Evolutionary conservation across 2,329 filamentous ascomycete genomes (phyloP), one percentile per base, ranked within the genome.

Genomic region (Kalmusia sp.): DNA sequence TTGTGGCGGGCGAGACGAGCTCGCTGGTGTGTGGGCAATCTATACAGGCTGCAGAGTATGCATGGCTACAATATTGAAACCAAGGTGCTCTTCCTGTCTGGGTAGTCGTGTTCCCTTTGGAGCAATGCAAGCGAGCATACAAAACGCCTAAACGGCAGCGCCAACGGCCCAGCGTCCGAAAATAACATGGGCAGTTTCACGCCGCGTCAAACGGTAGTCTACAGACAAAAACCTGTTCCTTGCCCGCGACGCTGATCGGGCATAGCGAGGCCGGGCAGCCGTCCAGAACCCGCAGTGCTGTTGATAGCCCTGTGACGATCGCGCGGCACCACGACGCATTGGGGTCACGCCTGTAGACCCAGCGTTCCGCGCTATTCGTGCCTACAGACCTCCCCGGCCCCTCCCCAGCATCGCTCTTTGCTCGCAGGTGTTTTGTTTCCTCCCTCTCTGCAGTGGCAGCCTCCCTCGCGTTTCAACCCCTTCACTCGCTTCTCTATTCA

Each of bases 311-410:
- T 41, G 37, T 22, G 38, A 2, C 40, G 28, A 51, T 51, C 49
- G 31, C 17, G 8, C 40, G 24, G 49, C 39, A 44, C 40, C 38
- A 50, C 31, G 27, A 51, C 48, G 12, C 21, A 34, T 37, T 51
- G 31, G 28, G 30, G 11, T 9, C 47, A 28, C 19, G n/a, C 7
- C 48, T 35, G 25, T 21, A 9, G 47, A 30, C 48, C 43, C 44
- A 38, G 11, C 35, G 49, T 44, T 46, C 30, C 49, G 44, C 48
- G 45, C 45, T 28, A 47, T 28, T 24, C 25, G 40, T 61, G 52
- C 62, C 58, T 66, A 62, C 59, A 63, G 66, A 66, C 65, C 49
- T 37, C 12, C 56, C 54, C 56, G 49, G 28, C 54, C 56, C 61
- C 62, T 61, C 58, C 56, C 52, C 52, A 55, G 43, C 43, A 24